Conservation (phyloP, 2,329 filamentous ascomycete species). For the Curvularia sp. region DNA sequence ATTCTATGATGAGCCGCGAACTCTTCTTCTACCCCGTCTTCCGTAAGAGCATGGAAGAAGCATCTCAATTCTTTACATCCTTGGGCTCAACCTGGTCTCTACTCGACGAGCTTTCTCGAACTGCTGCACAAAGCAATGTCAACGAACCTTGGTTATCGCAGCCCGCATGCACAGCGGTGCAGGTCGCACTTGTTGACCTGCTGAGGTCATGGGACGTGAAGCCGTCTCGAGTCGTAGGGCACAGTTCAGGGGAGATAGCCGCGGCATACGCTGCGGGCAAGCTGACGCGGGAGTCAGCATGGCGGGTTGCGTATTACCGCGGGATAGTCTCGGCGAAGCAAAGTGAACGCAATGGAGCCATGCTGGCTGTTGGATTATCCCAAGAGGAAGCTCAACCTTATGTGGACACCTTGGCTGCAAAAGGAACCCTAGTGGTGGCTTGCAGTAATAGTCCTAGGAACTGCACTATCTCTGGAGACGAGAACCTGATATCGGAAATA, state of each 20-base stretch:
- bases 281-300: constrained; percentile 23
- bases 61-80: not conserved
- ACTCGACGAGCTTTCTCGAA: constrained; percentile 16
- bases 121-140: constrained; percentile 8
- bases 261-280: constrained; percentile 47
- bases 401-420: not conserved
- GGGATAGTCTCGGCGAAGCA: constrained; percentile 15
- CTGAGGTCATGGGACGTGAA: constrained; percentile 34
- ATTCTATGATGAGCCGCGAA: constrained; percentile 22
- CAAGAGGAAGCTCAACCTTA: constrained; percentile 4
- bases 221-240: constrained; percentile 49
- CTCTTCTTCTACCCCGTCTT: constrained; percentile 12
- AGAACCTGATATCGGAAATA: constrained; percentile 55
- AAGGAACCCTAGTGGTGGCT: constrained; percentile 2
- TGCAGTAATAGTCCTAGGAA: constrained; percentile 8
- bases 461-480: constrained; percentile 27
- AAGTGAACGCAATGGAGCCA: constrained; percentile 2
- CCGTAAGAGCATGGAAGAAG: not conserved
- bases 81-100: constrained; percentile 22
- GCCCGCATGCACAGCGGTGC: constrained; percentile 48
- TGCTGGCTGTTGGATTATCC: constrained; percentile 15
- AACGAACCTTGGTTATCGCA: constrained; percentile 37
- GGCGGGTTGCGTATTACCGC: constrained; percentile 31
- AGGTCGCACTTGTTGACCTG: constrained; percentile 44
- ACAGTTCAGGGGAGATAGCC: constrained; percentile 53